A percentile compares a stretch with the other conserved stretches of the same genome.
These are phyloP conservation scores for Rhizophora apiculata DNA, from an alignment of 345 rosid genomes.

Conservation along the genomic window DNA sequence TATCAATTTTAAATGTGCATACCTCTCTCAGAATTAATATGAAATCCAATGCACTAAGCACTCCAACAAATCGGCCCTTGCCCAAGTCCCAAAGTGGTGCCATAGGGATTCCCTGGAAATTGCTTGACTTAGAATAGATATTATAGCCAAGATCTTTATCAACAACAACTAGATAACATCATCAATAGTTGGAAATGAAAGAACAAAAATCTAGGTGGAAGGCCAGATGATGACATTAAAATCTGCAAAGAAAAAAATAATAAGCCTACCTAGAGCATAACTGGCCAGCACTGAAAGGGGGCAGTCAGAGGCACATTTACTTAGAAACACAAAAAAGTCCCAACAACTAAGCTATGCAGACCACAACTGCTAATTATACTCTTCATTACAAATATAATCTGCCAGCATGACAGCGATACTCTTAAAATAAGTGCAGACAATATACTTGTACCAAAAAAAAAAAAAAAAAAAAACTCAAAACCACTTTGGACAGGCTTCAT, in stretches of 20 bases:
- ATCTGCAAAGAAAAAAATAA: neutral
- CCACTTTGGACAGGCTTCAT: neutral
- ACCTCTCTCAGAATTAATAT: constrained; percentile 36
- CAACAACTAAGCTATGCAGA: neutral
- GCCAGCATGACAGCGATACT: neutral
- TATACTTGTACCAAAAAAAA: neutral
- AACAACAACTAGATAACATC: constrained; percentile 17
- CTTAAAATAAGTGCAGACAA: neutral
- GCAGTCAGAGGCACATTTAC: no score
- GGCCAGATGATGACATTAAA: neutral
- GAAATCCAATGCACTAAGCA: constrained; percentile 34
- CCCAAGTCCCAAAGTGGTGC: constrained; percentile 35
- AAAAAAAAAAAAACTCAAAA: neutral
- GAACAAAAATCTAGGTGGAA: neutral
- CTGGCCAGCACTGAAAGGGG: neutral
- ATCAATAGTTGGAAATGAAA: constrained; percentile 5
- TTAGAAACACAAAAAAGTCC: neutral
- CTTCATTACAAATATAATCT: neutral
- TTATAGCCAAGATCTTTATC: constrained; percentile 24
- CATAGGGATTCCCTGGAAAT: constrained; percentile 34
- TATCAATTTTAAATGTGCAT: constrained; percentile 2
- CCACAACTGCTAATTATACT: neutral
- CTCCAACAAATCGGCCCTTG: constrained; percentile 31
- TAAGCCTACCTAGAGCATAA: constrained; percentile 1
- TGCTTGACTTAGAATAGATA: constrained; percentile 29